Percentiles rank a stretch among this genome's conserved stretches.
These are phyloP conservation scores for Digitaria exilis DNA, from an alignment of 202 grass and related monocot species.

Conservation along the genomic window DNA sequence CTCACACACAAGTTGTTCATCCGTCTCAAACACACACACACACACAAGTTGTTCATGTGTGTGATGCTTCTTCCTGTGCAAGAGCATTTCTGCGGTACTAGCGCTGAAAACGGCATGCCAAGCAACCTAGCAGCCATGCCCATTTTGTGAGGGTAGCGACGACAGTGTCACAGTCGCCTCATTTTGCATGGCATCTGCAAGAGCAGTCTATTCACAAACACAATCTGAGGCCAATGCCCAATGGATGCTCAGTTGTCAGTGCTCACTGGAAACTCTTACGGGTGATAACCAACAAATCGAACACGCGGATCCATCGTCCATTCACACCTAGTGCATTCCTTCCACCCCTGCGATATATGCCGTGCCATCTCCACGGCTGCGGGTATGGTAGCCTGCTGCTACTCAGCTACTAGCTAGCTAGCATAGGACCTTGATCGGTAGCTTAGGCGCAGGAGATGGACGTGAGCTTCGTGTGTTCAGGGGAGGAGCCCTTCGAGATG, in stretches of 20 bases:
- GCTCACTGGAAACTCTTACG: background rate
- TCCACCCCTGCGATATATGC: background rate
- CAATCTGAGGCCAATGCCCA: background rate
- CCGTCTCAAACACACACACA: no score
- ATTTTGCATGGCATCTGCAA: background rate
- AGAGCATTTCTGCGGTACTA: background rate
- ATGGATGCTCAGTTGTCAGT: background rate
- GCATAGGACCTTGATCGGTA: background rate
- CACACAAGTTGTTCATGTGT: background rate
- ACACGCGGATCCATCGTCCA: background rate
- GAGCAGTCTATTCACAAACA: conserved; percentile 10
- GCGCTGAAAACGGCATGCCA: background rate
- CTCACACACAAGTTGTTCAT: background rate
- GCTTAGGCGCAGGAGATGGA: conserved; percentile 29
- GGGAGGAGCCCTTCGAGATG: conserved; percentile 47
- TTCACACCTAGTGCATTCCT: conserved; percentile 13
- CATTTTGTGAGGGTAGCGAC: conserved; percentile 27
- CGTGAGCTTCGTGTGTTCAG: conserved; percentile 51
- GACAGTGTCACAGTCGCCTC: background rate
- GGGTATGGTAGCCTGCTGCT: background rate
- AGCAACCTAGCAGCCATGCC: background rate
- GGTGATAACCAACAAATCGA: background rate
- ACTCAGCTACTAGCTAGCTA: background rate
- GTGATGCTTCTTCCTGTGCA: background rate
- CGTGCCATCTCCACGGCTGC: background rate